Evolutionary conservation across 2,329 filamentous ascomycete genomes (phyloP).

Genomic region (Stagonosporopsis cucurbitacearum): DNA sequence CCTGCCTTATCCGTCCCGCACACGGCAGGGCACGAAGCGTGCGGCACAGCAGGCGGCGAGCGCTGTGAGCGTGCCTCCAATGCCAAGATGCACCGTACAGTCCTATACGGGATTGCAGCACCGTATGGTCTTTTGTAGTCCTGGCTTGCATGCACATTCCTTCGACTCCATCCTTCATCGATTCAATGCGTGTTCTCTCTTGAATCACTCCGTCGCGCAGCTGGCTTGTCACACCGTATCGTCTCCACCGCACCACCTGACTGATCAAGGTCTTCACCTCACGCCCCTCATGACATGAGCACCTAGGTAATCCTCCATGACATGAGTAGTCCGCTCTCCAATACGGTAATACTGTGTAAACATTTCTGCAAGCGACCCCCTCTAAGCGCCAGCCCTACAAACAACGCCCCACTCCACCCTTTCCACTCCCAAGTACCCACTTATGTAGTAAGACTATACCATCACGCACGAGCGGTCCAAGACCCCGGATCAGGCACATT

Average conservation of each 20-base stretch:
- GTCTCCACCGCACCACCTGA: slow-evolving; percentile 4
- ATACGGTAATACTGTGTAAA: too few relatives aligned
- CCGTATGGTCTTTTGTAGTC: neutral
- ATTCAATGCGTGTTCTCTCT: neutral
- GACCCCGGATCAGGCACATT: slow-evolving; percentile 31
- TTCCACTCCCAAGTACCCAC: too few relatives aligned
- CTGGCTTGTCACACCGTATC: slow-evolving; percentile 15
- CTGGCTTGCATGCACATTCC: neutral
- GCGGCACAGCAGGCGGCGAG: slow-evolving; percentile 2
- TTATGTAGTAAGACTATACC: too few relatives aligned
- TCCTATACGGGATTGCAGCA: neutral
- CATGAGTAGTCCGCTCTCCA: slow-evolving; percentile 25
- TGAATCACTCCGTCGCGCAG: slow-evolving; percentile 15
- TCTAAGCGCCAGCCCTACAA: slow-evolving; percentile 35
- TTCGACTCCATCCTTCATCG: neutral
- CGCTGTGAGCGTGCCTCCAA: neutral
- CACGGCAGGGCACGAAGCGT: slow-evolving; percentile 3
- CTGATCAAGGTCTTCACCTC: slow-evolving; percentile 5
- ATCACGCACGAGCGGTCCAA: slow-evolving; percentile 19
- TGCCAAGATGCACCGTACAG: neutral
- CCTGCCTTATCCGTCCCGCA: slow-evolving; percentile 4
- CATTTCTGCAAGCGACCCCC: slow-evolving; percentile 1
- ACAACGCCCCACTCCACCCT: slow-evolving; percentile 26
- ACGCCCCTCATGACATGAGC: too few relatives aligned
- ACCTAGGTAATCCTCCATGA: too few relatives aligned